Evolutionary conservation across 352 stramenopile species (phyloP).

Genomic region (Globisporangium irregulare): DNA sequence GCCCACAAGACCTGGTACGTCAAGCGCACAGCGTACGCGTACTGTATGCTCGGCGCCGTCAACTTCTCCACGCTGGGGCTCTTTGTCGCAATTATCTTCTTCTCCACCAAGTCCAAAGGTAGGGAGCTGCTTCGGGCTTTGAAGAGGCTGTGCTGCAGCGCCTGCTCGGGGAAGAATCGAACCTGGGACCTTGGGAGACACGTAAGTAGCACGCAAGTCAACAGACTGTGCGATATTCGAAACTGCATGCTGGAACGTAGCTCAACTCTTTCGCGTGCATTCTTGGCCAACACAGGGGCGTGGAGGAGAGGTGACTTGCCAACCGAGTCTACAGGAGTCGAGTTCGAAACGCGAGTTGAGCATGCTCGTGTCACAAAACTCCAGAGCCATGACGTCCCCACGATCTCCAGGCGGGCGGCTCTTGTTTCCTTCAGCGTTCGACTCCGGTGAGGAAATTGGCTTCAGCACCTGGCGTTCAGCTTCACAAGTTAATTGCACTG

Average conservation of each 20-base stretch:
- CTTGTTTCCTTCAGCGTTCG: conserved; percentile 26
- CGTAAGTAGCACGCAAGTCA: not conserved
- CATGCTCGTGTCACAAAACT: conserved; percentile 10
- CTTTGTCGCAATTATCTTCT: conserved; percentile 32
- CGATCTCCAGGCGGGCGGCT: conserved; percentile 19
- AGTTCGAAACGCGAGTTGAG: conserved; percentile 14
- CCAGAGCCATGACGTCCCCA: conserved; percentile 12
- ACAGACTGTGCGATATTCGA: not conserved
- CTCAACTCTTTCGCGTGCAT: not conserved
- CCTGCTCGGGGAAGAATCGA: not conserved
- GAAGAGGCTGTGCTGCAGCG: conserved; percentile 1
- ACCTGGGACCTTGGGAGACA: not conserved
- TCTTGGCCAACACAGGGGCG: not conserved
- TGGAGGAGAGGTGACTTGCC: not conserved
- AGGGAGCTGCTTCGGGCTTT: conserved; percentile 12
- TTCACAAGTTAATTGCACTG: not conserved
- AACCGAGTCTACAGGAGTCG: conserved; percentile 8
- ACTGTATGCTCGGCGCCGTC: conserved; percentile 32
- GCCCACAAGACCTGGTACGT: conserved; percentile 24
- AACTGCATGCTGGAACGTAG: not conserved
- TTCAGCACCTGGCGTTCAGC: not conserved
- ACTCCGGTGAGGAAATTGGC: conserved; percentile 20
- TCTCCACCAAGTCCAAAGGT: conserved; percentile 20
- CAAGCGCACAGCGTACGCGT: conserved; percentile 27
- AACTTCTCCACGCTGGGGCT: conserved; percentile 33